Conservation (phyloP, 2,329 filamentous ascomycete species). For the Penicillium sp. region DNA sequence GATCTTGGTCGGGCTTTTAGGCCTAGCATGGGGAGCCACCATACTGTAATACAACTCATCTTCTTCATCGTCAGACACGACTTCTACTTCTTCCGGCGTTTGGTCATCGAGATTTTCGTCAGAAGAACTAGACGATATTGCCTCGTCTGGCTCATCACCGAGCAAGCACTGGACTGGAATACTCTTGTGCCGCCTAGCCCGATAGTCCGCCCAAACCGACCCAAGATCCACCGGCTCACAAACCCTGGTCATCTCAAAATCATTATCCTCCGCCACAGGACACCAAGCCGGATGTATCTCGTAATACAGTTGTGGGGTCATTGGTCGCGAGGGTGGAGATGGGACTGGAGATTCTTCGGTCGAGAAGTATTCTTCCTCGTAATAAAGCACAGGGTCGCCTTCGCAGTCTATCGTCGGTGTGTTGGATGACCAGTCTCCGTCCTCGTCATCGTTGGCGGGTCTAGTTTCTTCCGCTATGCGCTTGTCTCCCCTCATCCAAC, state of each 20-base stretch:
- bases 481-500: constrained; percentile 12
- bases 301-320: background rate
- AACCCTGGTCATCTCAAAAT: constrained; percentile 9
- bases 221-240: constrained; percentile 15
- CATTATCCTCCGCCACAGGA: background rate
- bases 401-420: background rate
- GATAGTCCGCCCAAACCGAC: constrained; percentile 12
- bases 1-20: background rate
- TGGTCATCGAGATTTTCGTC: background rate
- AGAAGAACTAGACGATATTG: background rate
- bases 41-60: background rate
- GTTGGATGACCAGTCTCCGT: background rate
- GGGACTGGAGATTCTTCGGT: background rate
- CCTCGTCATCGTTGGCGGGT: background rate
- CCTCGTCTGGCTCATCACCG: background rate
- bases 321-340: background rate
- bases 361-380: background rate
- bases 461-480: background rate
- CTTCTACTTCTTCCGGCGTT: background rate
- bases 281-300: background rate
- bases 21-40: background rate
- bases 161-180: background rate
- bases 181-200: constrained; percentile 1
- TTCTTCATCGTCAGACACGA: background rate
- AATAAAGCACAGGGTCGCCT: background rate